These are phyloP conservation scores for Xanthoconium stramineum DNA, from an alignment of 768 basidiomycete genomes.

Conservation along the genomic window DNA sequence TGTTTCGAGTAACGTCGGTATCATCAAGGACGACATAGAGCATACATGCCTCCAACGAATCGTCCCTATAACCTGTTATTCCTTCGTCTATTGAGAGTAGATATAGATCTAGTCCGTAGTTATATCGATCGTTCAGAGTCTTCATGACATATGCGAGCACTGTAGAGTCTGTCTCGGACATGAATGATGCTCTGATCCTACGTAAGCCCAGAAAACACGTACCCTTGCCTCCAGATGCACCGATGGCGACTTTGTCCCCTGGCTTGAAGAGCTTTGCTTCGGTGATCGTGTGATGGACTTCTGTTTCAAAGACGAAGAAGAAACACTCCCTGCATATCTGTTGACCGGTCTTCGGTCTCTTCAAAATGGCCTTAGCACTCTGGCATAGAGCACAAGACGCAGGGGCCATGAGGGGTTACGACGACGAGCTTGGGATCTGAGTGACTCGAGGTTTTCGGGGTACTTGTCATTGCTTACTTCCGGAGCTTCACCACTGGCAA, in stretches of 20 bases:
- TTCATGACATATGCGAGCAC: slow-evolving; percentile 98
- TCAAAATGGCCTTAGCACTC: slow-evolving; percentile 79
- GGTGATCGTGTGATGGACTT: slow-evolving; percentile 94
- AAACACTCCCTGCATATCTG: slow-evolving; percentile 97
- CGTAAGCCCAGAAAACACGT: slow-evolving; percentile 10
- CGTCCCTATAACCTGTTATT: slow-evolving; percentile 96
- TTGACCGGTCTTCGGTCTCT: slow-evolving; percentile 94
- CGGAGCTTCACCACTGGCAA: background rate
- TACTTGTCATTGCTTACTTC: background rate
- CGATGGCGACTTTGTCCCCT: slow-evolving; percentile 93
- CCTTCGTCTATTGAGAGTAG: slow-evolving; percentile 98
- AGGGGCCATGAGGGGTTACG: slow-evolving; percentile 62
- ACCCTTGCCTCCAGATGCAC: slow-evolving; percentile 99
- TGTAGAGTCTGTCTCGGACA: slow-evolving; percentile 73
- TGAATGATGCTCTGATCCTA: background rate
- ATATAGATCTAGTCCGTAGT: slow-evolving; percentile 88
- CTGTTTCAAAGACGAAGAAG: slow-evolving; percentile 96
- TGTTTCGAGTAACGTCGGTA: slow-evolving; percentile 30
- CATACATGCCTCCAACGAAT: slow-evolving; percentile 79
- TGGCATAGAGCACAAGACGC: slow-evolving; percentile 75
- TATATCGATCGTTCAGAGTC: slow-evolving; percentile 87
- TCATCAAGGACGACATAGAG: slow-evolving; percentile 3
- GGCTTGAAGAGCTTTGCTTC: slow-evolving; percentile 79
- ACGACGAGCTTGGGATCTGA: background rate
- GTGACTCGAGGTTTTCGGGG: background rate